Evolutionary conservation across 176 grass and related monocot species (phyloP), one percentile per base, ranked within the genome.

Genomic region (Bothriochloa decipiens): DNA sequence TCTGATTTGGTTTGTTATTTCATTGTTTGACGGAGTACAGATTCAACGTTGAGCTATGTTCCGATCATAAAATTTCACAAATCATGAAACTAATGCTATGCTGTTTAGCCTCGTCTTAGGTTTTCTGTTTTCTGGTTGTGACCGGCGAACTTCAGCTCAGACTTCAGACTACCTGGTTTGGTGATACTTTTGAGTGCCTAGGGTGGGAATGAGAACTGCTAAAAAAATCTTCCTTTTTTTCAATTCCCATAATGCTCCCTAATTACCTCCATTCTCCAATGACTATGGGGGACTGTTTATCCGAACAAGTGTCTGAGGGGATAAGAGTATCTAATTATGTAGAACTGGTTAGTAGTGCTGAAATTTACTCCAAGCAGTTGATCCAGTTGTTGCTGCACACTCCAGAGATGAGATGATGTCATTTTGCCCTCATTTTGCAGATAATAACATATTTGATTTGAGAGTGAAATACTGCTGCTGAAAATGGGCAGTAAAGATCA

Each of bases 401-500:
- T n/a, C 20, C 39, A 42, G 3, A 78, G 39, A 43, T 1, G 33
- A 15, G 28, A 27, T 27, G 42, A 10, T 16, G 40, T 11, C 57
- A 8, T 75, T 80, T 35, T 3, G 8, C 42, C 2, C 53, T 25
- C 14, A 43, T 36, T 64, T 20, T 82, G 60, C 83, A 86, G 83
- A 50, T 42, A 42, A 42, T 39, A 77, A n/a, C n/a, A n/a, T 18
- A 32, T 32, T 32, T 32, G n/a, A n/a, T n/a, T n/a, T n/a, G n/a
- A n/a, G n/a, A 71, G 22, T 4, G 23, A 86, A 63, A n/a, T 9
- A 2, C 43, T 72, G 70, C 81, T 45, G 53, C 76, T 62, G 49
- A 50, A 28, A n/a, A 92, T 77, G 91, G 58, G 80, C 11, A 49
- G 77, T 65, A 42, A 42, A 42, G 40, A 42, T 42, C 40, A 42